Conservation (phyloP, 768 basidiomycete genomes). For the Auriscalpium vulgare region DNA sequence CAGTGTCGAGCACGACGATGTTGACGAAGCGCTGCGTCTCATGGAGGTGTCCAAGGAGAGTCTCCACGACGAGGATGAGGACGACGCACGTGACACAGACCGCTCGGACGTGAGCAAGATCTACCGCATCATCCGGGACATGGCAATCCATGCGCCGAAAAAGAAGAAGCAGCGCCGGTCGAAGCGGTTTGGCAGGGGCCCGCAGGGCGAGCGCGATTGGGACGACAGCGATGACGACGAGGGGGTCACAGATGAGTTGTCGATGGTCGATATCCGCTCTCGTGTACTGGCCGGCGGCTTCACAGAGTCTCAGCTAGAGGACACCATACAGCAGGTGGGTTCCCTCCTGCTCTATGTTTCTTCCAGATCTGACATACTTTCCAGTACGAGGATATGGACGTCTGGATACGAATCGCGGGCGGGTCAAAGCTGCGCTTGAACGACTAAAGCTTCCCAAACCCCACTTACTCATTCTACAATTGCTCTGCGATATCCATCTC, state of each 20-base stretch:
- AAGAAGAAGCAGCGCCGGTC: conserved; percentile 40
- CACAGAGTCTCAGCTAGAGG: conserved; percentile 85
- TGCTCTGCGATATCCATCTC: too few relatives aligned
- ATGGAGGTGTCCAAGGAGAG: conserved; percentile 97
- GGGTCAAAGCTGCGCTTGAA: conserved; percentile 75
- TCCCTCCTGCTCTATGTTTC: conserved; percentile 9
- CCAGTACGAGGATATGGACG: conserved; percentile 83
- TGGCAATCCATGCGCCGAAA: conserved; percentile 41
- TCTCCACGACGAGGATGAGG: conserved; percentile 65
- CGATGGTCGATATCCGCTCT: conserved; percentile 81
- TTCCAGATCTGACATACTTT: background rate
- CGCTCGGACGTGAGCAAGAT: conserved; percentile 77
- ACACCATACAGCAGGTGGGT: conserved; percentile 73
- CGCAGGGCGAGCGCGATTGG: conserved; percentile 63
- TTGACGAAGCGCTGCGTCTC: conserved; percentile 92
- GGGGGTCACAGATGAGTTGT: conserved; percentile 54
- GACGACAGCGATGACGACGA: conserved; percentile 61
- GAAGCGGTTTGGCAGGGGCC: conserved; percentile 43
- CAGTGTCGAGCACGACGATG: conserved; percentile 75
- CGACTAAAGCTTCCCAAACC: conserved; percentile 3
- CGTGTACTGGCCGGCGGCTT: conserved; percentile 82
- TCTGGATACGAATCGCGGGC: conserved; percentile 78
- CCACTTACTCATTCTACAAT: too few relatives aligned
- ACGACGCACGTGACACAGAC: conserved; percentile 63
- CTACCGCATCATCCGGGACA: conserved; percentile 84